phyloP scores from a whole-genome alignment of 352 stramenopile genomes.

The Phytophthora ohioensis region DNA sequence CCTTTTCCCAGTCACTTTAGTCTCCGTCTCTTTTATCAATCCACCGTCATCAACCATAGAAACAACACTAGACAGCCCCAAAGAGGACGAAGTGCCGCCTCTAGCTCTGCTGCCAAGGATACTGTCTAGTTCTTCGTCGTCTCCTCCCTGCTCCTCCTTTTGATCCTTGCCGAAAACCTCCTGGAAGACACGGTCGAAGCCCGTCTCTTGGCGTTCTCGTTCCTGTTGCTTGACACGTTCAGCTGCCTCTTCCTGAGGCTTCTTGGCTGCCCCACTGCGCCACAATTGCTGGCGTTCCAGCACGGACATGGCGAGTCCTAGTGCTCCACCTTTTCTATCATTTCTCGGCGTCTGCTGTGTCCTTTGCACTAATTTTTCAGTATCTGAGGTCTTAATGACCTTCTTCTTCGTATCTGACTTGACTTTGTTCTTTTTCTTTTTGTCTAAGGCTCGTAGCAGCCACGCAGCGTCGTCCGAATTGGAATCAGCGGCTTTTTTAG shows the following conservation, averaged over 20 bases:
- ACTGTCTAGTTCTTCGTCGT: constrained; percentile 32
- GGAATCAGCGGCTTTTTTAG: constrained; percentile 2
- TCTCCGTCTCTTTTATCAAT: background rate
- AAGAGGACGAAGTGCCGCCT: background rate
- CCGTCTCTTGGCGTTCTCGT: constrained; percentile 45
- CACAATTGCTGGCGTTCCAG: constrained; percentile 44
- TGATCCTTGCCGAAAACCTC: constrained; percentile 51
- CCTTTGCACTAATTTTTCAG: constrained; percentile 19
- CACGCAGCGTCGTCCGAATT: constrained; percentile 40
- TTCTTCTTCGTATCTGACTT: constrained; percentile 16
- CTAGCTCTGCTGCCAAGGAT: constrained; percentile 1
- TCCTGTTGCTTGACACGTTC: constrained; percentile 36
- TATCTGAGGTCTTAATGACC: background rate
- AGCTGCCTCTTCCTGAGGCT: constrained; percentile 22
- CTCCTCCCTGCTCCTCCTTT: constrained; percentile 28
- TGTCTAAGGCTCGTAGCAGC: constrained; percentile 50
- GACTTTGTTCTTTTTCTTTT: constrained; percentile 45
- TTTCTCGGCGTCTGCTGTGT: constrained; percentile 24
- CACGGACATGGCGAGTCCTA: constrained; percentile 29
- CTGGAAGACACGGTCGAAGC: constrained; percentile 65
- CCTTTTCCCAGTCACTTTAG: constrained; percentile 15
- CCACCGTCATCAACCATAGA: constrained; percentile 7
- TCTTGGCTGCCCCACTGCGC: constrained; percentile 31
- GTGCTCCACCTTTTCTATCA: constrained; percentile 13
- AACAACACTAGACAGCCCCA: background rate